Evolutionary conservation across 805 yeast species (phyloP).

Genomic region (Wickerhamomyces queroliae): DNA sequence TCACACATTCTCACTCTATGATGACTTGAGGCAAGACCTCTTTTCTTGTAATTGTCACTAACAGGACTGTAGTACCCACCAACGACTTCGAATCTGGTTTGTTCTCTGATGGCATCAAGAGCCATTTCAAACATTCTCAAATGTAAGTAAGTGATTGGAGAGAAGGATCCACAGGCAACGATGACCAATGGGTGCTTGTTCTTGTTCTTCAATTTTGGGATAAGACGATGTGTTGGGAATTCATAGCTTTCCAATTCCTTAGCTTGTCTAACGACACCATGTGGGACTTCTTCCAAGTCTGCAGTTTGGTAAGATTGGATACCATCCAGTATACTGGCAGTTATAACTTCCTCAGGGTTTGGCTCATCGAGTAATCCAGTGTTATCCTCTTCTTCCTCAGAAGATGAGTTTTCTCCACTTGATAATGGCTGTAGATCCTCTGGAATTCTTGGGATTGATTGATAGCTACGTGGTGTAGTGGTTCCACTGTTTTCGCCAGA

Average conservation of each 20-base stretch:
- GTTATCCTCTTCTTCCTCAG: conserved; percentile 20
- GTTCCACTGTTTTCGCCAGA: conserved; percentile 10
- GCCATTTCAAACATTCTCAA: conserved; percentile 99
- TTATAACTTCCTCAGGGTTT: conserved; percentile 12
- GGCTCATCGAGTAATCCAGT: conserved; percentile 3
- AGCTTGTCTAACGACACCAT: conserved; percentile 88
- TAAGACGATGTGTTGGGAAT: conserved; percentile 86
- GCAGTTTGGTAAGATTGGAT: conserved; percentile 63
- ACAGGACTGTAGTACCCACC: conserved; percentile 98
- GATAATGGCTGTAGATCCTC: conserved; percentile 55
- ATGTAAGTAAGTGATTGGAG: conserved; percentile 93
- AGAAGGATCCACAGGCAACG: conserved; percentile 96
- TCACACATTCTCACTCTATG: conserved; percentile 98
- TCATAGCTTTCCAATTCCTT: conserved; percentile 57
- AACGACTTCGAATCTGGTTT: conserved; percentile 88
- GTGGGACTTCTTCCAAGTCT: conserved; percentile 95
- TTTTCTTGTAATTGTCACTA: conserved; percentile 85
- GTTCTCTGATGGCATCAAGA: conserved; percentile 84
- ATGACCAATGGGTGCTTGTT: conserved; percentile 84
- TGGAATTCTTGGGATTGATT: conserved; percentile 45
- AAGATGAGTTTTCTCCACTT: conserved; percentile 34
- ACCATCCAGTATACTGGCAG: conserved; percentile 17
- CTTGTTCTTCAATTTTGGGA: conserved; percentile 61
- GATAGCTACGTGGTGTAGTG: conserved; percentile 37
- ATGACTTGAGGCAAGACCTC: conserved; percentile 81